Percentiles rank a stretch among this genome's conserved stretches.
phyloP scores from a whole-genome alignment of 495 filamentous ascomycete genomes.

The Amniculicola lignicola region DNA sequence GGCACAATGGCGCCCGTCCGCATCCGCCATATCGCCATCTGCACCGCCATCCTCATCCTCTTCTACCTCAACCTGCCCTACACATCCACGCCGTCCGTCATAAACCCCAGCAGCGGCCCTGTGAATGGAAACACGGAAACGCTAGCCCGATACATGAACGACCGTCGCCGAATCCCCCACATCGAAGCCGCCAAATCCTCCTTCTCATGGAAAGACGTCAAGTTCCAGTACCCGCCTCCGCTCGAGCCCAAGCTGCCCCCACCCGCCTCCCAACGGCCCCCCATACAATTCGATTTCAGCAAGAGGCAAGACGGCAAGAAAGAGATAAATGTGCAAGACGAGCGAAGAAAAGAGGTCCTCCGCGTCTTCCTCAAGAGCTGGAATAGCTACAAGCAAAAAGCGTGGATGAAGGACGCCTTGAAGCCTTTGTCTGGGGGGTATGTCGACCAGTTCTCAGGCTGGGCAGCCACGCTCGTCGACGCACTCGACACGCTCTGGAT shows the following conservation, averaged over 20 bases:
- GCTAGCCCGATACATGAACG: constrained; percentile 24
- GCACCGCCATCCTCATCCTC: constrained; percentile 11
- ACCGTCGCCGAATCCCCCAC: constrained; percentile 7
- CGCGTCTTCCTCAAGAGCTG: constrained; percentile 38
- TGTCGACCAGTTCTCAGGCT: constrained; percentile 58
- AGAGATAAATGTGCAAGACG: constrained; percentile 15
- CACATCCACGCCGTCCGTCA: too few relatives aligned
- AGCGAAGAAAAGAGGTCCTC: constrained; percentile 33
- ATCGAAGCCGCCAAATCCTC: constrained; percentile 12
- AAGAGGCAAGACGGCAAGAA: constrained; percentile 19
- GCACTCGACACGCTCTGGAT: constrained; percentile 62
- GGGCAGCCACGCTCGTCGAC: constrained; percentile 60
- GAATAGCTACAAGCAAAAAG: constrained; percentile 37
- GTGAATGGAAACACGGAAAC: neutral
- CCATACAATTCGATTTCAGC: constrained; percentile 37
- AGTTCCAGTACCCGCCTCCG: constrained; percentile 13
- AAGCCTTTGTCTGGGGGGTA: constrained; percentile 36
- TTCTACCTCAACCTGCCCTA: constrained; percentile 17
- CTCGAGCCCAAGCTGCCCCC: constrained; percentile 15
- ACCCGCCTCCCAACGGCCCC: neutral
- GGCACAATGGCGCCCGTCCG: constrained; percentile 18
- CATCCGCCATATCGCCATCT: constrained; percentile 2
- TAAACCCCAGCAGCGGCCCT: neutral
- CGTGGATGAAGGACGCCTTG: constrained; percentile 43
- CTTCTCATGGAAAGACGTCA: constrained; percentile 20